Conservation (phyloP, 2,329 filamentous ascomycete species). For the Coniochaeta pulveracea region DNA sequence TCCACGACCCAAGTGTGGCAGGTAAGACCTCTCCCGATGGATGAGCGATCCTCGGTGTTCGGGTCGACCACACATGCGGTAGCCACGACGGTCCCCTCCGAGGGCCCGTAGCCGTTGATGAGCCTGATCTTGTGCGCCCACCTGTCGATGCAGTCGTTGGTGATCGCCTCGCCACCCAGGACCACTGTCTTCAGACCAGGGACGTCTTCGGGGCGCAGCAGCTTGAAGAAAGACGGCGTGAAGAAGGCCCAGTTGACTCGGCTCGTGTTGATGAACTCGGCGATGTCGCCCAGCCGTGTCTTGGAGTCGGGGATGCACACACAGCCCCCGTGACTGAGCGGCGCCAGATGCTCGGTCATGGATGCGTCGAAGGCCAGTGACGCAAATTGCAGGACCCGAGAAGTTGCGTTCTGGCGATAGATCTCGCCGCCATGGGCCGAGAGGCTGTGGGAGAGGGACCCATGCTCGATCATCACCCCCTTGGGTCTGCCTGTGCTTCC, state of each 20-base stretch:
- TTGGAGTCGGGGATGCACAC: conserved; percentile 8
- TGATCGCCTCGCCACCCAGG: conserved; percentile 38
- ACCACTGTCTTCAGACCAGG: conserved; percentile 6
- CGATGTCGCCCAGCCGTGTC: conserved; percentile 4
- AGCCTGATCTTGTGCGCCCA: conserved; percentile 32
- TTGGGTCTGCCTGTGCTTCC: conserved; percentile 38
- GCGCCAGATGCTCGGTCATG: conserved; percentile 7
- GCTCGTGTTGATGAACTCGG: conserved; percentile 1
- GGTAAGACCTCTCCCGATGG: conserved; percentile 5
- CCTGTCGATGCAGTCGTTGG: conserved; percentile 29
- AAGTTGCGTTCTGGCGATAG: conserved; percentile 2
- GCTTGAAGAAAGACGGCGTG: neutral
- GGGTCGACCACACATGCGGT: neutral
- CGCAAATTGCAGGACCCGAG: conserved; percentile 7
- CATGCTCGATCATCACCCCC: conserved; percentile 9
- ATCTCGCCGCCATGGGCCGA: conserved; percentile 4
- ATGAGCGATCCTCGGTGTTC: neutral
- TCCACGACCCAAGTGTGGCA: conserved; percentile 8
- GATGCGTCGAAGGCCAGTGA: conserved; percentile 7
- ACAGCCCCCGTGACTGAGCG: conserved; percentile 6
- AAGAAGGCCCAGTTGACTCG: neutral
- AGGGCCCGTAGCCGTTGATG: conserved; percentile 36
- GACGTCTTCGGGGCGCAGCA: conserved; percentile 6
- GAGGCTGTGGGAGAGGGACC: conserved; percentile 5
- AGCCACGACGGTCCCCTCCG: conserved; percentile 20